Evolutionary conservation across 495 filamentous ascomycete genomes (phyloP).

Genomic region (Aspergillus indologenus): DNA sequence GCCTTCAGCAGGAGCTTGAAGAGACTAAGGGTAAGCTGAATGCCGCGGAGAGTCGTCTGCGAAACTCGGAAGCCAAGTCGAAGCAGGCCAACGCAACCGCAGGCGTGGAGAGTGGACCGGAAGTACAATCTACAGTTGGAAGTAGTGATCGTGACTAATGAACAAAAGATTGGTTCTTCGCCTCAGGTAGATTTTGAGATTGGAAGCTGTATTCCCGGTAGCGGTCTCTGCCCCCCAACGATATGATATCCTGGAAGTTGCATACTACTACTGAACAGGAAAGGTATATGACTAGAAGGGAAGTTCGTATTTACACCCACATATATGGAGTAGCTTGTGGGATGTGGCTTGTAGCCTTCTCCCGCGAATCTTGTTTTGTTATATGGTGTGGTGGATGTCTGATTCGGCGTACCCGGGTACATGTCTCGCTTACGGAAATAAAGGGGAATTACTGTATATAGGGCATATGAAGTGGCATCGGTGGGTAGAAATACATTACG

Average conservation of each 20-base stretch:
- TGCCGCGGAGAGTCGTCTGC: constrained; percentile 59
- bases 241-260: neutral
- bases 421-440: too few relatives aligned
- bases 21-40: constrained; percentile 64
- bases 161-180: too few relatives aligned
- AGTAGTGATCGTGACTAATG: neutral
- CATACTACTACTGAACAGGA: neutral
- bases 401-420: neutral
- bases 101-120: neutral
- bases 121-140: neutral
- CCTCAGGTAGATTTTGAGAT: neutral
- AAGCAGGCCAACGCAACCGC: neutral
- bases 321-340: neutral
- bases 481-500: neutral
- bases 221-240: neutral
- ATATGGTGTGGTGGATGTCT: constrained; percentile 2
- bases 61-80: neutral
- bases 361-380: neutral
- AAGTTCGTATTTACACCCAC: neutral
- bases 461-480: neutral
- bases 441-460: neutral
- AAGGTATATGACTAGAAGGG: neutral
- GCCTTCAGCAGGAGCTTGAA: constrained; percentile 69
- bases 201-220: neutral
- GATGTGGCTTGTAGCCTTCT: neutral